Base-by-base conservation (phyloP, 495 filamentous ascomycete species). In the Penicillium paxilli region DNA sequence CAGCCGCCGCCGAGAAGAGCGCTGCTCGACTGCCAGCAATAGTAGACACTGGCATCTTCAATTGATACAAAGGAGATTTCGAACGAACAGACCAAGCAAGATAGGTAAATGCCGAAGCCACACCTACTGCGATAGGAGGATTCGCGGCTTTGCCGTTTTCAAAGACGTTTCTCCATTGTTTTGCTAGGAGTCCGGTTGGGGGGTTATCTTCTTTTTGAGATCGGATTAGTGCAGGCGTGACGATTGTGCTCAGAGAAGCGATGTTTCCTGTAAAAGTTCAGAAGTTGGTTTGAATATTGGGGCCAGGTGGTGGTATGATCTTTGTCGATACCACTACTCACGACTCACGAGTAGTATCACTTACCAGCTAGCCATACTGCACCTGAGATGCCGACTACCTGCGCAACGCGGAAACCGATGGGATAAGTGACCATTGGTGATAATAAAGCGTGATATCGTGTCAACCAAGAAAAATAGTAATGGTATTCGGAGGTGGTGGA, bases 1-100 rank as follows among this genome's bases (percentile, higher is more conserved):
- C 44, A 4, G 67, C 75, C 0, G 65, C 71, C 0, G 50, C 52
- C 0, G 59, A 61, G 26, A 71, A 79, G 6, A 70, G 48, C 1
- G 19, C 22, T 6, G 41, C 37, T 24, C 59, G 57, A 22, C 45
- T 55, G 6, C 49, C 19, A 6, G 55, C 32, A 1, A 57, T 50
- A 12, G 66, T 52, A n/a, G n/a, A n/a, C n/a, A n/a, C n/a, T n/a
- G n/a, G n/a, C n/a, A n/a, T n/a, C n/a, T n/a, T n/a, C n/a, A n/a
- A n/a, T 19, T 64, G 64, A 52, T 60, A 70, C 26, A 73, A 60
- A 1, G 66, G 49, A 1, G 58, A 49, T 1, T 54, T 52, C 3
- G 40, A 44, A 6, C 58, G 66, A 35, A 74, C 67, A 1, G 59
- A 60, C 53, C 70, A 73, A 11, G 75, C 73, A 20, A 77, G 68